phyloP scores from a whole-genome alignment of 768 basidiomycete genomes.

The Mycena crocata region DNA sequence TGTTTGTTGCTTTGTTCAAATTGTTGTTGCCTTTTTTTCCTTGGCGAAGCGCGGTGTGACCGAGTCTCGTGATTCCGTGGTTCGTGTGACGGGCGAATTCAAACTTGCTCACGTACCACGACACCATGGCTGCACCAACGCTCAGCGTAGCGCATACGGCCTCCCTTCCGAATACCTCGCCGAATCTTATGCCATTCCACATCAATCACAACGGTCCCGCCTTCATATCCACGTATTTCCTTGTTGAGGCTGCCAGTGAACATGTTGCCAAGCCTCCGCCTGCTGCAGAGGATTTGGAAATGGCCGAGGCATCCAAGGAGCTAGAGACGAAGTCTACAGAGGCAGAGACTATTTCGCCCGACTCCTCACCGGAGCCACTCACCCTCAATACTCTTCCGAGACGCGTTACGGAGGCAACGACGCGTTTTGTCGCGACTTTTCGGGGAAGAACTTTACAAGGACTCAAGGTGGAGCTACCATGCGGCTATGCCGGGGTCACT shows the following conservation, averaged over 20 bases:
- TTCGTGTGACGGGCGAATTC: neutral
- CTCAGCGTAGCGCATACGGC: slow-evolving; percentile 13
- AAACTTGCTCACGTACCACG: slow-evolving; percentile 9
- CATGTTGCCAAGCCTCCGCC: slow-evolving; percentile 41
- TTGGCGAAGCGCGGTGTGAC: slow-evolving; percentile 27
- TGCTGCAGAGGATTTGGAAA: slow-evolving; percentile 19
- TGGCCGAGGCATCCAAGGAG: neutral
- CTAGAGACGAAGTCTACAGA: neutral
- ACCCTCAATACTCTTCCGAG: slow-evolving; percentile 18
- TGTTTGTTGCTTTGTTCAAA: too few species aligned
- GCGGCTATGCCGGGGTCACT: slow-evolving; percentile 76
- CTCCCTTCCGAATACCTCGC: slow-evolving; percentile 56
- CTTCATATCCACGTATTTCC: slow-evolving; percentile 80
- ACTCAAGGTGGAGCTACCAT: slow-evolving; percentile 67
- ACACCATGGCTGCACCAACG: slow-evolving; percentile 21
- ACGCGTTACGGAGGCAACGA: slow-evolving; percentile 42
- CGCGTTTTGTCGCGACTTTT: slow-evolving; percentile 73
- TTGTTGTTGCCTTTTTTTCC: neutral
- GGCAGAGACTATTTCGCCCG: neutral
- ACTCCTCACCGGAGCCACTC: slow-evolving; percentile 5
- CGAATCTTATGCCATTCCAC: slow-evolving; percentile 88
- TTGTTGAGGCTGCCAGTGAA: slow-evolving; percentile 57
- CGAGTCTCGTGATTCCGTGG: slow-evolving; percentile 14
- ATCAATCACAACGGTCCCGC: slow-evolving; percentile 78
- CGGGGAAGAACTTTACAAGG: slow-evolving; percentile 83